A percentile compares a stretch with the other conserved stretches of the same genome.
Conservation (phyloP, 352 stramenopile genomes). For the Globisporangium mamillatum region DNA sequence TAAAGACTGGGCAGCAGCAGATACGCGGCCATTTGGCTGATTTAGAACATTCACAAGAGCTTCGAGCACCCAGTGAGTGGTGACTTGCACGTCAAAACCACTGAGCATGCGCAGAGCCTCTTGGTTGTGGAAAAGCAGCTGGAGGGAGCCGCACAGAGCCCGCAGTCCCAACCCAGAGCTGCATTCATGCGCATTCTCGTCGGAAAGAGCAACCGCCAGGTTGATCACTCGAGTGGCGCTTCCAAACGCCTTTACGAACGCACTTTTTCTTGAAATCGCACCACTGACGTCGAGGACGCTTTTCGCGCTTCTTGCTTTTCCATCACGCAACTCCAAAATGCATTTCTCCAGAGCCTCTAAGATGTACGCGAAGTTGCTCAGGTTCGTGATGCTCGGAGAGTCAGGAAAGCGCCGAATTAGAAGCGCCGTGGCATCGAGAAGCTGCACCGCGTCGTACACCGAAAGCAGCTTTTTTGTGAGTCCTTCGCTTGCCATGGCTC, state of each 20-base stretch:
- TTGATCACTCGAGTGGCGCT: conserved; percentile 80
- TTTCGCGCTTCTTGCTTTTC: conserved; percentile 31
- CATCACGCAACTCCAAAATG: conserved; percentile 71
- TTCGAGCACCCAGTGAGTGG: conserved; percentile 78
- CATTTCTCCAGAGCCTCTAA: conserved; percentile 78
- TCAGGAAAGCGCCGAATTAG: conserved; percentile 76
- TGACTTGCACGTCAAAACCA: conserved; percentile 63
- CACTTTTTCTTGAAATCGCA: conserved; percentile 53
- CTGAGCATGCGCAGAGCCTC: conserved; percentile 46
- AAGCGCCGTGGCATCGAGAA: conserved; percentile 67
- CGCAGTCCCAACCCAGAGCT: conserved; percentile 70
- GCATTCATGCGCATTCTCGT: conserved; percentile 73
- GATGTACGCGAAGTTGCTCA: conserved; percentile 67
- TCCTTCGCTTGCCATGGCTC: conserved; percentile 35
- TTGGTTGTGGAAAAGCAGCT: conserved; percentile 77
- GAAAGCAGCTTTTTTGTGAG: conserved; percentile 63
- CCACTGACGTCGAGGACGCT: conserved; percentile 55
- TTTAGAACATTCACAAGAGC: conserved; percentile 82
- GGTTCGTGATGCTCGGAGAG: conserved; percentile 50
- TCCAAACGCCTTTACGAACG: conserved; percentile 64
- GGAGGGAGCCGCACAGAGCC: conserved; percentile 69
- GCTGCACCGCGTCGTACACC: conserved; percentile 67
- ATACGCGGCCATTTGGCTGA: conserved; percentile 77
- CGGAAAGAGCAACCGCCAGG: conserved; percentile 63
- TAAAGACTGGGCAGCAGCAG: conserved; percentile 74